phyloP scores from a whole-genome alignment of 73 alveolate species.

The Urostyla sp. region DNA sequence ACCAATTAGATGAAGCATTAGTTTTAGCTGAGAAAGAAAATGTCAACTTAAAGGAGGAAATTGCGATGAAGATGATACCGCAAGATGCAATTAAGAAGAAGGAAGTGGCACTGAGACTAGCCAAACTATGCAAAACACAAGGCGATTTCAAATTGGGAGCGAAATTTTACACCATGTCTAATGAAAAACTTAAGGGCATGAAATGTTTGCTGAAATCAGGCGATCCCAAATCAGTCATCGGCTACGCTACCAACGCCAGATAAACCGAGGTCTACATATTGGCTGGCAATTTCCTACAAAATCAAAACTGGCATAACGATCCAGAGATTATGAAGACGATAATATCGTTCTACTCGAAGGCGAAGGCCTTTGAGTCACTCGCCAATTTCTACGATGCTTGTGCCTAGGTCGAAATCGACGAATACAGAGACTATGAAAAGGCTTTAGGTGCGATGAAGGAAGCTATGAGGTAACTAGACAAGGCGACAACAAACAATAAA shows the following conservation, averaged over 20 bases:
- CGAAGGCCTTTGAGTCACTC: constrained; percentile 95
- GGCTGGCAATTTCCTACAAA: constrained; percentile 96
- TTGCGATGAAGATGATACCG: constrained; percentile 88
- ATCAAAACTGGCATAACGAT: constrained; percentile 96
- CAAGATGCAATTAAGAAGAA: constrained; percentile 85
- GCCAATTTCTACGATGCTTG: constrained; percentile 94
- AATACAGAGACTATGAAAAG: constrained; percentile 95
- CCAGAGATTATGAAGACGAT: constrained; percentile 96
- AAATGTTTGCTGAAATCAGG: constrained; percentile 92
- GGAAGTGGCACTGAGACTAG: constrained; percentile 84
- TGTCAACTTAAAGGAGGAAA: constrained; percentile 86
- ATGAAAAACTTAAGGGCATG: constrained; percentile 95
- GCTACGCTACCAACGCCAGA: constrained; percentile 95
- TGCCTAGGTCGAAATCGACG: constrained; percentile 95
- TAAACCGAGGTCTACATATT: constrained; percentile 91
- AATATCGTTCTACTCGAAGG: constrained; percentile 92
- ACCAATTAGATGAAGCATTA: constrained; percentile 90
- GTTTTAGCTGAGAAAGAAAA: constrained; percentile 87
- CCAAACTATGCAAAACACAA: constrained; percentile 89
- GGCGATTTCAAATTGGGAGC: constrained; percentile 94
- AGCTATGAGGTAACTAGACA: constrained; percentile 91
- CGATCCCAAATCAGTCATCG: constrained; percentile 90
- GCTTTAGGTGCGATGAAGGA: constrained; percentile 96
- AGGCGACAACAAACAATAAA: constrained; percentile 77
- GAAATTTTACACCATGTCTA: constrained; percentile 91